Base-by-base conservation (phyloP, 148 eudicot genomes). In the Arctostaphylos glauca region DNA sequence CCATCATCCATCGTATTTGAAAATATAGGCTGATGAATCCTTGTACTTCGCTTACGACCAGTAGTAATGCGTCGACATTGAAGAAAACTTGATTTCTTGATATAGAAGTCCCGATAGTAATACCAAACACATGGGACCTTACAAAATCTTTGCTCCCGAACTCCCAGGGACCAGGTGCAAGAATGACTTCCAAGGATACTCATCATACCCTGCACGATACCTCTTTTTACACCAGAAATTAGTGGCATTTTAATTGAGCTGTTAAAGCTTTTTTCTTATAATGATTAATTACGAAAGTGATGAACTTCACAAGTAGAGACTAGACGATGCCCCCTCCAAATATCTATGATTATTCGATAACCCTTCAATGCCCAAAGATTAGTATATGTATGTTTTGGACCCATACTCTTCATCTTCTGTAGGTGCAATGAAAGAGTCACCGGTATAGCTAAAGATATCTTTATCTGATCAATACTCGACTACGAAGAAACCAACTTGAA, bases 1-100 rank as follows among this genome's bases (percentile, higher is more conserved):
- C 89, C 86, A 53, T 83, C 86, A 48, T 85, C 87, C 80, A 75
- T 55, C 73, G 48, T 81, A 81, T 82, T 83, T 56, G 89, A 85
- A 80, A 76, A 87, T 70, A 89, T 84, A 64, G 82, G 85, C 80
- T 77, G 71, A 81, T 16, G 81, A 25, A 58, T 83, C 77, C 82
- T 76, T 31, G 58, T 49, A 23, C 60, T 59, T 64, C 72, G 53
- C 74, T 84, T 60, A 60, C 76, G 62, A 67, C 76, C 77, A 70
- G 74, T 43, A 54, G 52, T 74, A 77, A 84, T 44, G 79, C 66
- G 62, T 48, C 55, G 84, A 73, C 80, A 48, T 77, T 77, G 85
- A 52, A 74, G 72, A 67, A 77, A 70, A 47, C 53, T 70, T 77
- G 75, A 78, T 55, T 59, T 81, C 46, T 78, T 81, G 25, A 68